These are phyloP conservation scores for Gossypium lobatum DNA, from an alignment of 441 rosid species.

Conservation along the genomic window DNA sequence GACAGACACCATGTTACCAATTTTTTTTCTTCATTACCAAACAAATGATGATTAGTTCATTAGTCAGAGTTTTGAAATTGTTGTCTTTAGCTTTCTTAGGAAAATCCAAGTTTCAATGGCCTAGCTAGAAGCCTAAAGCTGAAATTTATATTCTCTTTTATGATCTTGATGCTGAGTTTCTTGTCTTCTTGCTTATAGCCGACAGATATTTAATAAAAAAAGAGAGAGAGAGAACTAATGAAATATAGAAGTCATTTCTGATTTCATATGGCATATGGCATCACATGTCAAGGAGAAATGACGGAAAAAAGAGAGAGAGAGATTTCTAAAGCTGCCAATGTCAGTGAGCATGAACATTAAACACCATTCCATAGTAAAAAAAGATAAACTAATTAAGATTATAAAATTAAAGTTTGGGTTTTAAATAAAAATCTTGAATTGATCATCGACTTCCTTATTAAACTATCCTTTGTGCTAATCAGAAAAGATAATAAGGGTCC, in stretches of 20 bases:
- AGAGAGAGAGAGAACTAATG: neutral
- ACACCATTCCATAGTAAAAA: neutral
- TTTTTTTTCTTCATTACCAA: neutral
- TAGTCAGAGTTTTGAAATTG: neutral
- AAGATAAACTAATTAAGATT: neutral
- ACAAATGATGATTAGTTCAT: neutral
- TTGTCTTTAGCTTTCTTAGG: neutral
- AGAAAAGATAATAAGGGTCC: neutral
- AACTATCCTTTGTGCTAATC: neutral
- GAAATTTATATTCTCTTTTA: neutral
- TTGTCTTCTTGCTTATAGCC: neutral
- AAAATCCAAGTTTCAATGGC: neutral
- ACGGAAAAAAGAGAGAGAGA: neutral
- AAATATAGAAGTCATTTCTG: neutral
- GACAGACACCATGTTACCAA: neutral
- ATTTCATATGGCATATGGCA: neutral
- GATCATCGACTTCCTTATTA: neutral
- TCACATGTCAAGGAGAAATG: neutral
- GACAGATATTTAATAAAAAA: neutral
- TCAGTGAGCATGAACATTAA: neutral
- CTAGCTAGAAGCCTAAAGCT: neutral
- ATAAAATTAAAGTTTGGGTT: neutral
- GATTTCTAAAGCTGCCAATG: neutral
- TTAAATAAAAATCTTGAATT: neutral
- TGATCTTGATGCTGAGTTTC: neutral